Percentiles rank a stretch among this genome's conserved stretches.
Conservation (phyloP, 441 rosid genomes). For the Corymbia calophylla region DNA sequence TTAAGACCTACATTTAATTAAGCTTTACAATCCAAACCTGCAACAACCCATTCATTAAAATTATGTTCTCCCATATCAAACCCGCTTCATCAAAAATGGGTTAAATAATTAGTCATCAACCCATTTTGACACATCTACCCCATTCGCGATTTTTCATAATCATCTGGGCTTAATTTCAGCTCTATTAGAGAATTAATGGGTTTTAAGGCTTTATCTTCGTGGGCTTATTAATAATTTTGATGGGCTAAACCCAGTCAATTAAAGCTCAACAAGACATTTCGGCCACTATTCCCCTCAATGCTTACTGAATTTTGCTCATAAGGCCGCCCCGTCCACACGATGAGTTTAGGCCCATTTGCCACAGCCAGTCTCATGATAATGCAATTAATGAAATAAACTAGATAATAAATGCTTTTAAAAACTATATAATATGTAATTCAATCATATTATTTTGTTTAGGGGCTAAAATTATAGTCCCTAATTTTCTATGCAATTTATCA, state of each 20-base stretch:
- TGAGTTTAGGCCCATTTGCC: neutral
- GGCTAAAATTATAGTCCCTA: neutral
- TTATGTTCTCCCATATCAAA: too few relatives aligned
- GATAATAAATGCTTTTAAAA: neutral
- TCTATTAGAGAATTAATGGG: too few relatives aligned
- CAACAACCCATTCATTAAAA: too few relatives aligned
- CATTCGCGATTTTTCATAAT: too few relatives aligned
- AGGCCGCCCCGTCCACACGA: neutral
- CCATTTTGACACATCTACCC: too few relatives aligned
- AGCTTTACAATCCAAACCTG: too few relatives aligned
- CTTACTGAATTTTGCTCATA: rapidly evolving
- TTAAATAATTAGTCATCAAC: too few relatives aligned
- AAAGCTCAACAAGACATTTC: neutral
- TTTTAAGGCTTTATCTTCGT: neutral
- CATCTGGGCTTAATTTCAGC: too few relatives aligned
- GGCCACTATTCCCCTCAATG: neutral
- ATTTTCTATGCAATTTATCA: neutral
- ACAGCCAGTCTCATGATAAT: neutral
- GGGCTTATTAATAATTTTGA: neutral
- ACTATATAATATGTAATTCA: neutral
- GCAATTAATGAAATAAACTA: neutral
- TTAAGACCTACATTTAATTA: too few relatives aligned
- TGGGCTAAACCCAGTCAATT: neutral
- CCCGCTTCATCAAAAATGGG: too few relatives aligned
- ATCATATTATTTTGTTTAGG: too few relatives aligned